Conservation (phyloP, 1,284 basidiomycete species). For the Cryptococcus sp. region DNA sequence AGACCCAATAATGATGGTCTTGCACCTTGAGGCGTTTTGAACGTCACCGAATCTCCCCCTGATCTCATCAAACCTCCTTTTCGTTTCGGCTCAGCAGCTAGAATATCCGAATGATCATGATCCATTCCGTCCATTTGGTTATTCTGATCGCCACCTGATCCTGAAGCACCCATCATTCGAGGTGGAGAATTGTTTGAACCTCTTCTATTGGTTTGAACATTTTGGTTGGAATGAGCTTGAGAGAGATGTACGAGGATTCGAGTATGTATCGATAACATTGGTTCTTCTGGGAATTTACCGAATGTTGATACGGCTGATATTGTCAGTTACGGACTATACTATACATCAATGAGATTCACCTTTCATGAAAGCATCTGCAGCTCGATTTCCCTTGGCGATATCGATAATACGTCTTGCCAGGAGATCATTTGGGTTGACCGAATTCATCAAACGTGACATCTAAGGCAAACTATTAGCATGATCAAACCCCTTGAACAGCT, state of each 20-base stretch:
- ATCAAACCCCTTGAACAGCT: background rate
- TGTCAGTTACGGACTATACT: background rate
- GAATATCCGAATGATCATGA: constrained; percentile 71
- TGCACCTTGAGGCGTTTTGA: constrained; percentile 65
- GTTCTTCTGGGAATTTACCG: constrained; percentile 72
- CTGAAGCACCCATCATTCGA: constrained; percentile 19
- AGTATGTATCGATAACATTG: constrained; percentile 57
- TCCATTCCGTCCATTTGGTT: constrained; percentile 57
- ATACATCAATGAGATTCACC: constrained; percentile 40
- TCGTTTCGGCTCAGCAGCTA: constrained; percentile 70
- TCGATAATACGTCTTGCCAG: constrained; percentile 72
- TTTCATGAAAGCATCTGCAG: constrained; percentile 60
- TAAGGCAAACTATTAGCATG: constrained; percentile 38
- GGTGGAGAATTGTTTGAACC: constrained; percentile 29
- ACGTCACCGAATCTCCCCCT: constrained; percentile 63
- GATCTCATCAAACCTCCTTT: constrained; percentile 68
- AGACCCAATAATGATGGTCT: constrained; percentile 76
- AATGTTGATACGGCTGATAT: constrained; percentile 67
- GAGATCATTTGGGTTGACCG: constrained; percentile 73
- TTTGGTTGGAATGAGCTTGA: constrained; percentile 44
- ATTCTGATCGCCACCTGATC: constrained; percentile 2
- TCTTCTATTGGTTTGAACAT: constrained; percentile 8
- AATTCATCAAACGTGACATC: constrained; percentile 72
- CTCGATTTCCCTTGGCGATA: constrained; percentile 65
- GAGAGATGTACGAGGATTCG: constrained; percentile 61